Base-by-base conservation (phyloP, 2,329 filamentous ascomycete species). In the Ophiostoma pallidulum region DNA sequence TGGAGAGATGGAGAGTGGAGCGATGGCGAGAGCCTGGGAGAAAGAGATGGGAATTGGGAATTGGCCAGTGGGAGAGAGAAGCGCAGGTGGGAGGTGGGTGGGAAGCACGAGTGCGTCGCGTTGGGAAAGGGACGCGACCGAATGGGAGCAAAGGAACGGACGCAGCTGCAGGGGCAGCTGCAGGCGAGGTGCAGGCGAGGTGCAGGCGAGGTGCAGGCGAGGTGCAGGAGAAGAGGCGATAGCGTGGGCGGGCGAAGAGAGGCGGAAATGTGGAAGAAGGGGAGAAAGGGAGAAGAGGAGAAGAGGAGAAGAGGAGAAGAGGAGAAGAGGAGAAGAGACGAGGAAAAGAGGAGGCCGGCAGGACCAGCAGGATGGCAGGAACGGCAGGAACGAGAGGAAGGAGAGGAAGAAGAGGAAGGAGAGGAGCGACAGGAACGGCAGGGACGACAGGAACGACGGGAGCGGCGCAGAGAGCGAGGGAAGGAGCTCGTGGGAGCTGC, bases 301-400 rank as follows among this genome's bases (percentile, higher is more conserved):
- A 8, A 14, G 33, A 16, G 24, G n/a, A 32, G 16, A 26, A 24
- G 36, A 16, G 6, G 28, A 33, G 29, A 26, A 45, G 33, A 16
- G 39, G 31, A 16, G 39, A 18, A 37, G 42, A 8, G 22, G 18
- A 24, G 24, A 22, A 38, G 29, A 36, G 41, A 16, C 37, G 41
- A 22, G 37, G 41, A 47, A 47, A 41, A 24, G 29, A 40, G 41
- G 28, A 47, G 37, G 35, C 14, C n/a, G 16, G 19, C 24, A 47
- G 38, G 43, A 40, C 35, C 18, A 40, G 29, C 31, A 39, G n/a
- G n/a, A n/a, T n/a, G n/a, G n/a, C n/a, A n/a, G n/a, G n/a, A n/a
- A n/a, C n/a, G n/a, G 44, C 44, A 36, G 29, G 22, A 39, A 45
- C 22, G 16, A 32, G 24, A 20, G 28, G 33, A 38, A 36, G 16